Base-by-base conservation (phyloP, 345 rosid species). In the Streptanthus diversifolius region DNA sequence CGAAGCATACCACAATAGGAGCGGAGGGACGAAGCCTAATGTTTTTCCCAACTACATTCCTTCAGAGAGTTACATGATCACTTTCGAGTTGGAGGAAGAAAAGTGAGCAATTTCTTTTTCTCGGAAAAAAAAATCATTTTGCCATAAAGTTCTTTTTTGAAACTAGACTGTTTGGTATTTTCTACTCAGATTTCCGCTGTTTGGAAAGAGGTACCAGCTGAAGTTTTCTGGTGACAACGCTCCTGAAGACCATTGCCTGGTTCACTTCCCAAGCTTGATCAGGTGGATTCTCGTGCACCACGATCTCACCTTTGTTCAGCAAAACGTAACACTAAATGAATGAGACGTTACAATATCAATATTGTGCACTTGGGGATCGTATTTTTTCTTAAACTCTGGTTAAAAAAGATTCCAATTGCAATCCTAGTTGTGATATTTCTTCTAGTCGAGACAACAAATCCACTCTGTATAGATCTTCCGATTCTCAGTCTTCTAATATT, bases 241-340 rank as follows among this genome's bases (percentile, higher is more conserved):
- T 45, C 82, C 87, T 24, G 96, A 91, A 85, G 88, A 89, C 67
- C 89, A 88, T 73, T 91, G 95, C 77, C 85, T 95, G 86, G 99
- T 95, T 84, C 99, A 95, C 83, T 95, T 95, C 77, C 96, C 98
- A 18, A 91, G 99, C 84, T 83, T 95, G 81, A 91, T 95, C 81
- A 86, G 92, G 99, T 91, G 66, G 60, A 39, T 67, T 54, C 63
- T 57, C 19, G 2, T 37, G 43, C 62, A 19, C 51, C 49, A 52
- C 12, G 48, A 21, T 35, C 70, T 68, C 15, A 19, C 35, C 33
- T 18, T 44, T 51, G 13, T 29, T 39, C 6, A 39, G 45, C 39
- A 40, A 48, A 52, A 45, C 11, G 17, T 4, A 35, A 9, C 65
- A 44, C 48, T 35, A 25, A n/a, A 8, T 62, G 35, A 65, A 61